Base-by-base conservation (phyloP, 2,329 filamentous ascomycete genomes). In the Fusarium dimerum region DNA sequence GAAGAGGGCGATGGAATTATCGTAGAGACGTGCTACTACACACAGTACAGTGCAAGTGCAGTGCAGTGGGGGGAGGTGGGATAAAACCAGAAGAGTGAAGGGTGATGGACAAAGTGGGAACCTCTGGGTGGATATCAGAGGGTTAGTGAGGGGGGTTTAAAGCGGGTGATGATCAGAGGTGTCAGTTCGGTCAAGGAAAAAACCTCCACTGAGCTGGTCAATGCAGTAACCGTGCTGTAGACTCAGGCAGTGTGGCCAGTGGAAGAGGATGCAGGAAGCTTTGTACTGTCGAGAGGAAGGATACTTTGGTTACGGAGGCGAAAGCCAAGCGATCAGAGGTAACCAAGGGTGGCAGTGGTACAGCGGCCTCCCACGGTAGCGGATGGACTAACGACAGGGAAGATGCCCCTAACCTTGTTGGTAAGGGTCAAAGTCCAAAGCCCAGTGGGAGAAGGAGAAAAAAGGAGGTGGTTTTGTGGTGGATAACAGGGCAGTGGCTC, bases 291-390 rank as follows among this genome's bases (percentile, higher is more conserved):
- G 30, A 47, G 48, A 40, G 38, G 29, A 36, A 42, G 34, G 20
- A 26, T 56, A 52, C 51, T 47, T 52, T 47, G 16, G 20, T n/a
- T 44, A 40, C 49, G 29, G 40, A 47, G 49, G 20, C 46, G 32
- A 39, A 42, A 43, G 36, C 48, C 47, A 52, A 52, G 42, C 30
- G 39, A 32, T 32, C 39, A 50, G 54, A 57, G 57, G 57, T 48
- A 57, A 20, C 57, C 56, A 47, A 53, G 46, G 43, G 20, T 26
- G 42, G 43, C 48, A 48, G 18, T 42, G 51, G 16, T 60, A 61
- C 48, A 60, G 57, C 57, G 57, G 57, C 57, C 57, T 58, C 57
- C 54, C 32, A 43, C 39, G 47, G 43, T 41, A 48, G 36, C 36
- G 41, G 29, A 45, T 26, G 20, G 20, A 26, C 20, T 26, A 26